Evolutionary conservation across 2,329 filamentous ascomycete species (phyloP), one percentile per base, ranked within the genome.

Genomic region (Drechslerella stenobrocha): DNA sequence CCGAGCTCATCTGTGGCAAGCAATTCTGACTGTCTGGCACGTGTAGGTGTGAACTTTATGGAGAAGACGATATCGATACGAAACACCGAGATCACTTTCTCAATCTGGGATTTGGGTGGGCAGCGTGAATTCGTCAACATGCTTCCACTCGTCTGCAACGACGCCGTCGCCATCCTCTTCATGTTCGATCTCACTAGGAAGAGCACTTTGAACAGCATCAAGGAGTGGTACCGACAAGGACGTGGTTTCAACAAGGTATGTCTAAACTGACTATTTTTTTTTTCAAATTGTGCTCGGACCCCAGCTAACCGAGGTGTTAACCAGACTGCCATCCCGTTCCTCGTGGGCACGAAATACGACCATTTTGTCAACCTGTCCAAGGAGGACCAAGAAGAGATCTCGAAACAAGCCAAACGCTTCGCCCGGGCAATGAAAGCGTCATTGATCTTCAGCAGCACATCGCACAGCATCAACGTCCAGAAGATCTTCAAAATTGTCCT

Each of bases 401-500:
- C 90, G 11, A 91, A 93, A 74, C 92, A 96, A 83, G 90, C 93
- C 20, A 59, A 59, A 78, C 64, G 77, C 70, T 42, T 53, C 35
- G 58, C 20, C n/a, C 37, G 34, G 77, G 93, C 93, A 8, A 98
- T 98, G 93, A 89, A 95, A 74, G 93, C 93, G 66, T 90, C 90
- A 74, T 82, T 98, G 74, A 97, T 98, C 75, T 98, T 98, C 78
- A 96, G 90, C 79, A 97, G 92, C 78, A 98, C 93, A 56, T 96
- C 91, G 76, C 93, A 98, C 79, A 96, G 91, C 77, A 98, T 98
- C 81, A 98, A 98, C 74, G 93, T 98, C 70, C 93, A 98, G 79
- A 98, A 97, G 92, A 98, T 98, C 75, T 98, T 98, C 84, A 98
- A 98, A 78, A 98, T 98, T 73, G 93, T 98, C 61, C 83, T 98